Evolutionary conservation across 345 rosid genomes (phyloP), one percentile per base, ranked within the genome.

Genomic region (Eucalyptus virginea): DNA sequence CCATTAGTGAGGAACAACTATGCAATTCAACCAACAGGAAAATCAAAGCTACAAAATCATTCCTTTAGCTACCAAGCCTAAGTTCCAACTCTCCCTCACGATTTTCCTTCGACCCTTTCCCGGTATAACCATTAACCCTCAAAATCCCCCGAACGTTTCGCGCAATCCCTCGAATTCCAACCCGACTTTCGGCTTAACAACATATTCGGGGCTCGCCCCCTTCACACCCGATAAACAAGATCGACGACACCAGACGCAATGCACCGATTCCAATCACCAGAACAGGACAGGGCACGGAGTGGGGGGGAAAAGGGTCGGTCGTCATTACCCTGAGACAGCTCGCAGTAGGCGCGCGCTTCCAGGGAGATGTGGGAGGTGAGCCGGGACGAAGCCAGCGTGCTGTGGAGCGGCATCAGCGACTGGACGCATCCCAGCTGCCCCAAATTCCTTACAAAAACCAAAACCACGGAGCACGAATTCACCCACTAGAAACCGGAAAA

Each of bases 301-400:
- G 10, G 51, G 32, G 37, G 9, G 50, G 5, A 23, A 49, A 47
- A 26, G 50, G 47, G 87, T 49, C 16, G 23, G 54, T 11, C 6
- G 28, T 8, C 58, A 51, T 81, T 88, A 92, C 93, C 93, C 56
- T 90, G 93, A 88, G 93, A 90, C 86, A 92, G 37, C 89, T 92
- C 93, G 89, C 91, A 89, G 32, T 67, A 92, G 48, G 91, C 88
- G 32, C 93, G 93, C 86, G 89, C 90, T 19, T 86, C 89, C 62
- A 86, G 88, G 5, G 93, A 88, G 48, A 92, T 88, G 88, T 89
- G 91, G 45, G 91, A 89, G 16, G 89, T 86, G 86, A 91, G 91
- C 37, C 88, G 32, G 58, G 92, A 40, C n/a, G 88, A 83, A 8
- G 90, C 89, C 83, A 88, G 58, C 89, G 81, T 62, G 90, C 92